Evolutionary conservation across 371 early-diverging fungal genomes (phyloP).

Genomic region (Batkoa obscura): DNA sequence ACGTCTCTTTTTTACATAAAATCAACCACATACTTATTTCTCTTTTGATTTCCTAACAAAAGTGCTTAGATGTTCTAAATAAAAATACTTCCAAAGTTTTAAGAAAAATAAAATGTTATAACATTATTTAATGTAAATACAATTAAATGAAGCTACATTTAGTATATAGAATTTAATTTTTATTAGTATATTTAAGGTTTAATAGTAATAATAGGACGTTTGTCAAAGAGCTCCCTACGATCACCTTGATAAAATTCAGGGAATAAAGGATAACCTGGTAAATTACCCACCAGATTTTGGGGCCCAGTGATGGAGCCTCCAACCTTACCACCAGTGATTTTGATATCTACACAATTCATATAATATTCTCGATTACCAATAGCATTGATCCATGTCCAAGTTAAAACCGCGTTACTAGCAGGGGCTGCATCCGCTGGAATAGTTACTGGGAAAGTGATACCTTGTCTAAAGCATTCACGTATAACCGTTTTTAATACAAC

Average conservation of each 20-base stretch:
- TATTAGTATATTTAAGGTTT: background rate
- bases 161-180: background rate
- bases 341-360: slow-evolving; percentile 46
- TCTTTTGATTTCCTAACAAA: background rate
- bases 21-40: background rate
- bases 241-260: slow-evolving; percentile 11
- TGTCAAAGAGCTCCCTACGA: slow-evolving; percentile 15
- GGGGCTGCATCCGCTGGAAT: slow-evolving; percentile 30
- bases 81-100: no score
- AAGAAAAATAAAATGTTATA: no score
- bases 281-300: slow-evolving; percentile 2
- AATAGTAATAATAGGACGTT: slow-evolving; percentile 17
- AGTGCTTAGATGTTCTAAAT: no score
- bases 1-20: no score
- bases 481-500: slow-evolving; percentile 34
- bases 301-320: slow-evolving; percentile 5
- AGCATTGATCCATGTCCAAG: slow-evolving; percentile 49
- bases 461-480: slow-evolving; percentile 12
- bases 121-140: no score
- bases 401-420: slow-evolving; percentile 18
- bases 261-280: slow-evolving; percentile 5
- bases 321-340: slow-evolving; percentile 12
- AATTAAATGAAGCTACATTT: no score
- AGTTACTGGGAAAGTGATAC: slow-evolving; percentile 16
- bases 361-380: slow-evolving; percentile 40